Conservation (phyloP, 306 rosid genomes). For the Lathyrus tuberosus region DNA sequence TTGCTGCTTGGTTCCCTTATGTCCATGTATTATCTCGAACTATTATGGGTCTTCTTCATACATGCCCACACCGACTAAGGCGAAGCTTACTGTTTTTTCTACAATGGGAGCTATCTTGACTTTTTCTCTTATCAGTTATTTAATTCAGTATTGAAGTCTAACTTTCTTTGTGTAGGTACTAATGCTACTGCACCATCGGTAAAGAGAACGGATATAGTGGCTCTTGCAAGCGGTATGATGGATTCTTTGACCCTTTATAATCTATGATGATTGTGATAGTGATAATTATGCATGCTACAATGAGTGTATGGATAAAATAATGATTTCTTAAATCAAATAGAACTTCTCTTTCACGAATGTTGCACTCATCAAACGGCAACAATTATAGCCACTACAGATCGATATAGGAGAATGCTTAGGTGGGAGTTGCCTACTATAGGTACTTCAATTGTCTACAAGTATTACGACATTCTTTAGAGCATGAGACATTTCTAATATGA, state of each 20-base stretch:
- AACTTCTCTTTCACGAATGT: conserved; percentile 14
- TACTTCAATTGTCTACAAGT: no score
- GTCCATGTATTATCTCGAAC: conserved; percentile 8
- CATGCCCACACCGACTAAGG: background rate
- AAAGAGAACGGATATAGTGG: conserved; percentile 61
- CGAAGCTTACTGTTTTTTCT: background rate
- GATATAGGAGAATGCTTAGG: no score
- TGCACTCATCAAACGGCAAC: background rate
- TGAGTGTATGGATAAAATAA: conserved; percentile 1
- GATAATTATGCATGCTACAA: conserved; percentile 10
- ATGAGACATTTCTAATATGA: no score
- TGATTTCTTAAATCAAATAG: background rate
- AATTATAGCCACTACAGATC: background rate
- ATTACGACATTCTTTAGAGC: no score
- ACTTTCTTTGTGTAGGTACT: conserved; percentile 45
- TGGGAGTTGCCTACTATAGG: no score
- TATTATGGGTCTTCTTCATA: background rate
- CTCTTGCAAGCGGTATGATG: conserved; percentile 82
- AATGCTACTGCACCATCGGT: conserved; percentile 28
- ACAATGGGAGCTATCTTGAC: background rate
- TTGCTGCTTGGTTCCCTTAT: conserved; percentile 16
- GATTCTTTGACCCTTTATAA: conserved; percentile 33
- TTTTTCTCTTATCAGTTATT: background rate
- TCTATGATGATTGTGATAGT: background rate
- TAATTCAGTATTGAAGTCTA: conserved; percentile 9